phyloP scores from a whole-genome alignment of 768 basidiomycete genomes.

The Sporobolomyces pararoseus region DNA sequence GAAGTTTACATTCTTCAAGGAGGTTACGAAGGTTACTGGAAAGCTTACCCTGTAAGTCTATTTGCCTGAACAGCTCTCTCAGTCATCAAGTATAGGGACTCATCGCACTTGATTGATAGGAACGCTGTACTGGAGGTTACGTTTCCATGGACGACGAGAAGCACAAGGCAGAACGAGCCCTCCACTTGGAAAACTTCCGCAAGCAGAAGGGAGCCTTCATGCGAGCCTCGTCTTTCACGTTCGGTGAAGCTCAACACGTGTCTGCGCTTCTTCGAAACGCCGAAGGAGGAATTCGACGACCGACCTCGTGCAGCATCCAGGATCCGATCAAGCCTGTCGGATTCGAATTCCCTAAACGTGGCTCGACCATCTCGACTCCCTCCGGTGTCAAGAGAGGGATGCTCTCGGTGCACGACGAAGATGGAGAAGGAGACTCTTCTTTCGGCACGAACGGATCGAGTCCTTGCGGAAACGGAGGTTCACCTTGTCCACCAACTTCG shows the following conservation, averaged over 20 bases:
- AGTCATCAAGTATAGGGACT: neutral
- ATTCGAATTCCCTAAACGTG: constrained; percentile 30
- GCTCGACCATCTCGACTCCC: neutral
- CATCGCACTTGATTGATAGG: constrained; percentile 30
- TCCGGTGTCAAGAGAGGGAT: neutral
- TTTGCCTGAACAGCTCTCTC: too few relatives aligned
- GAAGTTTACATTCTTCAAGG: constrained; percentile 97
- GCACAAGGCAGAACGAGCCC: constrained; percentile 71
- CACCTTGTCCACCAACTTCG: constrained; percentile 34
- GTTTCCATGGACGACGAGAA: constrained; percentile 92
- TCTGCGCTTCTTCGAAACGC: constrained; percentile 24
- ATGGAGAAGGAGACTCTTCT: constrained; percentile 41
- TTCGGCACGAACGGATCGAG: constrained; percentile 38
- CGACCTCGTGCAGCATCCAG: neutral
- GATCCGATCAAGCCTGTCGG: constrained; percentile 23
- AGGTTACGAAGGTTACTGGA: constrained; percentile 86
- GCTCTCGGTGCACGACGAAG: constrained; percentile 36
- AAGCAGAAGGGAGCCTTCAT: constrained; percentile 50
- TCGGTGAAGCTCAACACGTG: constrained; percentile 34
- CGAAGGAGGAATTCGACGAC: neutral
- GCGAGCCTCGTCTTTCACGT: constrained; percentile 40
- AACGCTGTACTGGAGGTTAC: constrained; percentile 74
- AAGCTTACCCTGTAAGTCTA: constrained; percentile 55
- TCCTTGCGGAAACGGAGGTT: constrained; percentile 29
- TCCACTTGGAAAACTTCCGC: constrained; percentile 88